phyloP scores from a whole-genome alignment of 2,329 filamentous ascomycete genomes.

The Sclerotinia borealis region DNA sequence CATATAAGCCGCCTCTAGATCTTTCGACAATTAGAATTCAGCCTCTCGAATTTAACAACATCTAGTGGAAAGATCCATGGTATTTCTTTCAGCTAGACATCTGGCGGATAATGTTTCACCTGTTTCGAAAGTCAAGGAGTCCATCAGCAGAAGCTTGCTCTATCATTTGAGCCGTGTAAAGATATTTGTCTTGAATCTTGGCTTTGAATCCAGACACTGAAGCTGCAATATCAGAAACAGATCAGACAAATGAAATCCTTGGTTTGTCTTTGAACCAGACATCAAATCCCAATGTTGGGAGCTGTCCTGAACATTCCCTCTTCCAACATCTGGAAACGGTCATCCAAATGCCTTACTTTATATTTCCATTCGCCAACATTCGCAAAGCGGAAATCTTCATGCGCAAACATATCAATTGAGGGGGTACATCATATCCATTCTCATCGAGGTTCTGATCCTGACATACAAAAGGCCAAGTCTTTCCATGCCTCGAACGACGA shows the following conservation, averaged over 20 bases:
- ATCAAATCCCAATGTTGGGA: neutral
- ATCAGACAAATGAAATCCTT: neutral
- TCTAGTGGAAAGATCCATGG: neutral
- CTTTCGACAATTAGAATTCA: neutral
- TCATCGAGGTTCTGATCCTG: constrained; percentile 1
- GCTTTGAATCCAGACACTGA: neutral
- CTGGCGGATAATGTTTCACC: neutral
- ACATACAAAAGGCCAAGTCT: neutral
- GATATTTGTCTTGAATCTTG: neutral
- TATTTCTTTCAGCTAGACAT: neutral
- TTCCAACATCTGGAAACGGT: neutral
- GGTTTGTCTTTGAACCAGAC: neutral
- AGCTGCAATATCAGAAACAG: too few species aligned
- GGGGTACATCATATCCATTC: constrained; percentile 5
- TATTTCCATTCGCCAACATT: neutral
- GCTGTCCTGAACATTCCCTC: neutral
- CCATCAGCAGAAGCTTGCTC: neutral
- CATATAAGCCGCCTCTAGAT: neutral
- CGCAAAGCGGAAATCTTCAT: constrained; percentile 5
- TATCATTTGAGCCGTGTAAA: neutral
- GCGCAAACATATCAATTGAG: neutral
- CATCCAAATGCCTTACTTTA: neutral
- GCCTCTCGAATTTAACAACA: neutral
- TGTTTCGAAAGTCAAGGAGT: neutral
- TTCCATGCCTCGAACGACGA: neutral